These are phyloP conservation scores for Lagenaria siceraria DNA, from an alignment of 306 rosid genomes.

Conservation along the genomic window DNA sequence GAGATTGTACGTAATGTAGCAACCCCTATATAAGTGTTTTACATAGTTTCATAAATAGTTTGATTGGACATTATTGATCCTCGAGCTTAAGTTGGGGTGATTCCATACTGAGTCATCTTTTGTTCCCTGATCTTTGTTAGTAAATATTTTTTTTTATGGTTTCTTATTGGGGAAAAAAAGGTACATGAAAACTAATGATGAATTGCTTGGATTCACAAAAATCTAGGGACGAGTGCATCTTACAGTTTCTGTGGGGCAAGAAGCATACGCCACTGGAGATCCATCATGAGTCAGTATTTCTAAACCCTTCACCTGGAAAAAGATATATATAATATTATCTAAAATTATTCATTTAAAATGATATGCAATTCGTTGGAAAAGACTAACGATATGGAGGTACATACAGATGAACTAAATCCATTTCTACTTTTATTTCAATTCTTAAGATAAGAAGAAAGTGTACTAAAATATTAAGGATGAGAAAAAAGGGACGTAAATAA, in stretches of 20 bases:
- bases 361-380: not conserved
- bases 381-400: not conserved
- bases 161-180: not conserved
- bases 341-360: not conserved
- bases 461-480: not conserved
- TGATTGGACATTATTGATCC: not conserved
- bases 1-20: not conserved
- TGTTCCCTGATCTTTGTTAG: not conserved
- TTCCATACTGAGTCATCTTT: not conserved
- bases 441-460: not conserved
- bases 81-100: not conserved
- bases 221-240: not conserved
- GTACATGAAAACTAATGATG: not conserved
- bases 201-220: constrained; percentile 5
- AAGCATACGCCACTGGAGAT: constrained; percentile 65
- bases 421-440: not conserved
- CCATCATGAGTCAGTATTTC: constrained; percentile 60
- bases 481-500: not conserved
- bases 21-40: not conserved
- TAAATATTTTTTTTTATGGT: not conserved
- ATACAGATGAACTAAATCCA: not conserved
- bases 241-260: constrained; percentile 40
- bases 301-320: constrained; percentile 71
- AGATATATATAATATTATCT: not conserved
- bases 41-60: not conserved